Conservation (phyloP, 192 early-diverging fungal species). For the Backusella westeae region DNA sequence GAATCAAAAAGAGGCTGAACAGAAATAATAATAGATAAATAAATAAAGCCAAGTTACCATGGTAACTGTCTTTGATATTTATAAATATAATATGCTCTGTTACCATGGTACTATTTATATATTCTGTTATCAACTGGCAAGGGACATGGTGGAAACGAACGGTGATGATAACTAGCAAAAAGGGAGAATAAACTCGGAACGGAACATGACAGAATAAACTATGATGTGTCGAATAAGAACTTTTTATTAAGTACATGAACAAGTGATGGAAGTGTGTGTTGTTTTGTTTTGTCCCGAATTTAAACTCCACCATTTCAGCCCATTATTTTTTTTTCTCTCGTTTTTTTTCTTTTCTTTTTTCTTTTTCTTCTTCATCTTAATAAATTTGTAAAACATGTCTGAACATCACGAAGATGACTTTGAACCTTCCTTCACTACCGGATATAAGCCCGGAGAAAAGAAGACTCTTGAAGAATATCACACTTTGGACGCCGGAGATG, state of each 20-base stretch:
- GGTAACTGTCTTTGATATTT: no score
- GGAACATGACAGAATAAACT: background rate
- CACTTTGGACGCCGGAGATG: slow-evolving; percentile 84
- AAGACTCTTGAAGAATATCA: slow-evolving; percentile 86
- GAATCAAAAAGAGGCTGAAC: background rate
- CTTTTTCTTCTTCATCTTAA: background rate
- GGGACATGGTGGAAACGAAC: background rate
- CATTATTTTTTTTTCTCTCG: background rate
- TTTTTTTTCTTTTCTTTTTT: slow-evolving; percentile 13
- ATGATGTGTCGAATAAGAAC: background rate
- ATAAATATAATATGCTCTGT: no score
- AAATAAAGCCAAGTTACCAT: background rate
- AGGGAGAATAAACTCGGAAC: background rate
- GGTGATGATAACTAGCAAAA: background rate
- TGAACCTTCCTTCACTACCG: slow-evolving; percentile 69
- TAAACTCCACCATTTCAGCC: background rate
- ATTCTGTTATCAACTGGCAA: background rate
- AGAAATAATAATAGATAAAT: background rate
- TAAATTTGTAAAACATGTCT: slow-evolving; percentile 34
- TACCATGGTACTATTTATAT: background rate
- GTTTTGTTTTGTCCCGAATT: background rate
- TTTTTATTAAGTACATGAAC: slow-evolving; percentile 4
- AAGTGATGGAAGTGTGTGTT: background rate
- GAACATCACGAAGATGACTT: slow-evolving; percentile 67
- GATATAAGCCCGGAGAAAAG: slow-evolving; percentile 92